A percentile compares a stretch with the other conserved stretches of the same genome.
phyloP scores from a whole-genome alignment of 2,329 filamentous ascomycete genomes.

The Alternaria sp. region DNA sequence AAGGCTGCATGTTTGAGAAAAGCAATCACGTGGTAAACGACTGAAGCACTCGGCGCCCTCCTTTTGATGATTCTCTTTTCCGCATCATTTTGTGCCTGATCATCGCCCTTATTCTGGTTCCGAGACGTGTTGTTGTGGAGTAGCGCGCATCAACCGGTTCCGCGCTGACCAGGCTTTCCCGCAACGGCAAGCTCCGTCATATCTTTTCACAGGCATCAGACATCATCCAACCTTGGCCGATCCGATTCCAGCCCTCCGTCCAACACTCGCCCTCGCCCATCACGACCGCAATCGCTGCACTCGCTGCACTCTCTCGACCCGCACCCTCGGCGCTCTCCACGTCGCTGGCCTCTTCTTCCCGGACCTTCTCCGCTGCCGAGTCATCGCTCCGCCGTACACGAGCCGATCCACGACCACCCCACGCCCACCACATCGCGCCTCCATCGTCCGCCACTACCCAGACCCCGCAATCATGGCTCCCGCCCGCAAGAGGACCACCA shows the following conservation, averaged over 20 bases:
- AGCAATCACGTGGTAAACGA: conserved; percentile 8
- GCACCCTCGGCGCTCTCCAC: conserved; percentile 19
- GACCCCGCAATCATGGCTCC: conserved; percentile 43
- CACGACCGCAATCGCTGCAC: conserved; percentile 35
- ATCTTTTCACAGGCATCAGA: conserved; percentile 47
- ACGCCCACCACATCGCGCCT: conserved; percentile 24
- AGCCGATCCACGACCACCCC: conserved; percentile 29
- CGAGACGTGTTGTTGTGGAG: conserved; percentile 16
- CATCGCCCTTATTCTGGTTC: neutral
- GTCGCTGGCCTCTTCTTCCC: conserved; percentile 20
- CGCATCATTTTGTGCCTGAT: neutral
- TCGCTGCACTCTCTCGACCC: conserved; percentile 24
- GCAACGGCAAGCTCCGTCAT: conserved; percentile 33
- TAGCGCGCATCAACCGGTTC: conserved; percentile 17
- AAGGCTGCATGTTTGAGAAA: conserved; percentile 18
- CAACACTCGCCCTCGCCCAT: conserved; percentile 29
- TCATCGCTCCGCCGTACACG: conserved; percentile 27
- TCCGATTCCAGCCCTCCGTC: conserved; percentile 24
- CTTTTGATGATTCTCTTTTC: neutral
- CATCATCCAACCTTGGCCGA: conserved; percentile 30
- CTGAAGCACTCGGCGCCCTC: neutral
- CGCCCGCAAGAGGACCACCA: conserved; percentile 43
- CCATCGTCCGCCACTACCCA: conserved; percentile 14
- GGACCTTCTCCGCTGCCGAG: conserved; percentile 30
- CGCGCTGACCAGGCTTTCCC: conserved; percentile 24